Evolutionary conservation across 2,329 filamentous ascomycete species (phyloP).

Genomic region (Stemphylium beticola): DNA sequence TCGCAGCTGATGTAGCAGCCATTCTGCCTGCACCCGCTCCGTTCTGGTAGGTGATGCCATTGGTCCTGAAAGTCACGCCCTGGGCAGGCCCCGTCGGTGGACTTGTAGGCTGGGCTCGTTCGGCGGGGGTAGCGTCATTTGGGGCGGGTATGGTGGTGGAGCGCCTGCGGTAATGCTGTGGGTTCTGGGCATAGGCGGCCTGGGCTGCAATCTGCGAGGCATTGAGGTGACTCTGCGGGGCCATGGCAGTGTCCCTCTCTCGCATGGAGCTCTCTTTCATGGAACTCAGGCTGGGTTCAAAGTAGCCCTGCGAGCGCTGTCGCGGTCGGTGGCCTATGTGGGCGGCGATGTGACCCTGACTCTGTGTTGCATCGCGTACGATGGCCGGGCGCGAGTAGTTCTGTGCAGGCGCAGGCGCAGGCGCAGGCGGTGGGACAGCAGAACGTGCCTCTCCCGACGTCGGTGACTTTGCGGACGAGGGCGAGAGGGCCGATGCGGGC

Average conservation of each 20-base stretch:
- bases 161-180: slow-evolving; percentile 65
- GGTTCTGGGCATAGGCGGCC: slow-evolving; percentile 73
- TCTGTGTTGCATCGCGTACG: slow-evolving; percentile 46
- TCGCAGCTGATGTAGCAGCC: slow-evolving; percentile 74
- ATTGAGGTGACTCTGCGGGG: slow-evolving; percentile 51
- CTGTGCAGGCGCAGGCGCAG: slow-evolving; percentile 25
- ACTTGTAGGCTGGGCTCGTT: slow-evolving; percentile 58
- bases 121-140: slow-evolving; percentile 38
- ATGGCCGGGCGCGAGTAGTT: slow-evolving; percentile 49
- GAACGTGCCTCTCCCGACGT: slow-evolving; percentile 24
- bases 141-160: slow-evolving; percentile 74
- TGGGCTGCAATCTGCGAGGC: slow-evolving; percentile 84
- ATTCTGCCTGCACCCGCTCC: slow-evolving; percentile 66
- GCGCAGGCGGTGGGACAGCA: slow-evolving; percentile 9
- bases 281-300: slow-evolving; percentile 74
- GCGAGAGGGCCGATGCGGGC: slow-evolving; percentile 29
- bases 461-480: slow-evolving; percentile 25
- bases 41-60: slow-evolving; percentile 62
- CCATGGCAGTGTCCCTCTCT: slow-evolving; percentile 50
- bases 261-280: slow-evolving; percentile 59
- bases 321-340: slow-evolving; percentile 63
- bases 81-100: slow-evolving; percentile 58
- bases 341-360: slow-evolving; percentile 36
- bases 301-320: slow-evolving; percentile 76
- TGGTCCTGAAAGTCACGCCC: slow-evolving; percentile 50